A percentile compares a stretch with the other conserved stretches of the same genome.
These are phyloP conservation scores for Lichtheimia ornata DNA, from an alignment of 371 early-diverging fungal species.

Conservation along the genomic window DNA sequence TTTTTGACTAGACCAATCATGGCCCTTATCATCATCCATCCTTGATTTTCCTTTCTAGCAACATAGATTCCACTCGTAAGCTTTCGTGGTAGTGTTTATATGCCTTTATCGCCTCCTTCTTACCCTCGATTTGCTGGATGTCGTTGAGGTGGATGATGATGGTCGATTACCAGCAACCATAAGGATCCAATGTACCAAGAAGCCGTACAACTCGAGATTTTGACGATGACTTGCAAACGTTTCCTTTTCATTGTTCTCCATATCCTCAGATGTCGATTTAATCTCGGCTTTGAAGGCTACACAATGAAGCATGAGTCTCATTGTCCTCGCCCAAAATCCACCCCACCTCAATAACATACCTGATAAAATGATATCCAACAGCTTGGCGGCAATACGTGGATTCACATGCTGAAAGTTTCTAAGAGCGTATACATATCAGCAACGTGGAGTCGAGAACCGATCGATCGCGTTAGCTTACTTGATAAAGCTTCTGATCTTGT, in stretches of 20 bases:
- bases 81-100: too few relatives aligned
- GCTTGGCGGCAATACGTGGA: constrained; percentile 32
- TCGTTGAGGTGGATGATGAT: constrained; percentile 36
- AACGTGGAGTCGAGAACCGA: neutral
- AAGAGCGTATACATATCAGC: neutral
- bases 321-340: too few relatives aligned
- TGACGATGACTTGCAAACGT: constrained; percentile 63
- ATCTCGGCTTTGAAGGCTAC: constrained; percentile 69
- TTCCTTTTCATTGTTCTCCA: constrained; percentile 66
- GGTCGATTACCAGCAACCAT: constrained; percentile 62
- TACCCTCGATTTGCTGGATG: constrained; percentile 12
- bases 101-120: constrained; percentile 1
- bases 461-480: constrained; percentile 50
- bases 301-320: neutral
- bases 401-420: constrained; percentile 39
- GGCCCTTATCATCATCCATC: constrained; percentile 32
- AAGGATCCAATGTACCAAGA: constrained; percentile 74
- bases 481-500: constrained; percentile 69
- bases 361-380: constrained; percentile 66
- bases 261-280: constrained; percentile 54
- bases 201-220: constrained; percentile 77
- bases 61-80: too few relatives aligned
- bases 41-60: constrained; percentile 31
- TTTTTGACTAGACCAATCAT: constrained; percentile 65
- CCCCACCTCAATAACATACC: constrained; percentile 35